Percentiles rank a stretch among this genome's conserved stretches.
Evolutionary conservation across 352 stramenopile species (phyloP).

Genomic region (Blastocystis hominis): DNA sequence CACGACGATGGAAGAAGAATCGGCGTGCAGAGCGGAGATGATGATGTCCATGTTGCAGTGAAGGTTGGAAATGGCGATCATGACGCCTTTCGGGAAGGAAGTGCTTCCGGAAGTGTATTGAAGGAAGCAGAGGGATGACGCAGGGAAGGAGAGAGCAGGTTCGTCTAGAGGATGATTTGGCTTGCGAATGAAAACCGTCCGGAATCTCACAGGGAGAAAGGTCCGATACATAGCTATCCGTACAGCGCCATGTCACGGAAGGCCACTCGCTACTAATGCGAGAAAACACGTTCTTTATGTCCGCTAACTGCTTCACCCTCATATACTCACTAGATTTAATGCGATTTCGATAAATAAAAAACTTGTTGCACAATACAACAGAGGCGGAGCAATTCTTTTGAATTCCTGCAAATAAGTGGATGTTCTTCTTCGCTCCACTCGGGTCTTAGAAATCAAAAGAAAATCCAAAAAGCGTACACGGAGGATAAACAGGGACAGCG

Average conservation of each 20-base stretch:
- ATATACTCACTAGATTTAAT: slow-evolving; percentile 42
- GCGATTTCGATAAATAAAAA: not conserved
- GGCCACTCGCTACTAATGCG: slow-evolving; percentile 61
- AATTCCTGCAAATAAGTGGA: slow-evolving; percentile 86
- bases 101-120: slow-evolving; percentile 97
- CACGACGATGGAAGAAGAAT: slow-evolving; percentile 80
- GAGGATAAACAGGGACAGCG: slow-evolving; percentile 81
- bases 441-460: slow-evolving; percentile 68
- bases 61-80: slow-evolving; percentile 89
- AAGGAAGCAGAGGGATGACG: slow-evolving; percentile 83
- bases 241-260: slow-evolving; percentile 63
- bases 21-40: slow-evolving; percentile 76
- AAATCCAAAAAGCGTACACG: not conserved
- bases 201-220: slow-evolving; percentile 24
- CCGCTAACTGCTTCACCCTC: not conserved
- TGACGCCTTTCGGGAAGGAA: slow-evolving; percentile 87
- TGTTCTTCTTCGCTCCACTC: slow-evolving; percentile 81
- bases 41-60: slow-evolving; percentile 92
- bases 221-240: slow-evolving; percentile 58
- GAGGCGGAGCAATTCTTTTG: slow-evolving; percentile 75
- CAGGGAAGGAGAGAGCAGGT: slow-evolving; percentile 47
- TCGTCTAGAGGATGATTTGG: slow-evolving; percentile 18
- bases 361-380: slow-evolving; percentile 68
- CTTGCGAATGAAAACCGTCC: not conserved
- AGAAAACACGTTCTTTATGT: slow-evolving; percentile 65